Base-by-base conservation (phyloP, 345 rosid species). In the Lenwebbia sp. region DNA sequence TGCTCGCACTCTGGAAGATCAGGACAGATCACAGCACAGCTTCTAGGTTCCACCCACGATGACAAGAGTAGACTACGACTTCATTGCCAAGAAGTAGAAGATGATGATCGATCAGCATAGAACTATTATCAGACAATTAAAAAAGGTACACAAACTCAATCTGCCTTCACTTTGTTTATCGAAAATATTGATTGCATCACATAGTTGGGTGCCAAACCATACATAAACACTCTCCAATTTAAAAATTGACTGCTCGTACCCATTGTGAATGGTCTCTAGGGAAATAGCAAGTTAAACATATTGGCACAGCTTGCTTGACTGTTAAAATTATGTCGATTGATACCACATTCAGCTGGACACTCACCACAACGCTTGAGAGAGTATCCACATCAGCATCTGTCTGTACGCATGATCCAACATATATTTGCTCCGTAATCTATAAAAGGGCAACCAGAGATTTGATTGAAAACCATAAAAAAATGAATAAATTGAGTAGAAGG, bases 341-440 rank as follows among this genome's bases (percentile, higher is more conserved):
- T 33, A 33, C 78, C 44, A 33, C 78, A 33, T 33, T 65, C 53
- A 82, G 6, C 54, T 30, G 60, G 58, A 83, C 22, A 91, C 98
- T 94, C 88, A 97, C 99, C 83, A 85, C 90, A 53, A 56, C 87
- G 13, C 78, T 88, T 54, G 95, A 92, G 89, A 97, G 88, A 21
- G 88, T 89, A 90, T 94, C 90, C 11, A 96, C 95, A 92, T 97
- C 99, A 37, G 91, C 93, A 89, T 93, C 96, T 81, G 92, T 91
- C 92, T 97, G 98, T 86, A 96, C 89, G 83, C 98, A 97, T 62
- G 98, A 97, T 50, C 99, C 98, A 65, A 96, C 93, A 85, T 93
- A 92, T 88, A 96, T 93, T 84, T 97, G 99, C 91, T 96, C 98
- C 3, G 98, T 96, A 84, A 97, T 92, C 99, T 97, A 89, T 28